Evolutionary conservation across 2,329 filamentous ascomycete species (phyloP), one percentile per base, ranked within the genome.

Genomic region (Fusarium continuum): DNA sequence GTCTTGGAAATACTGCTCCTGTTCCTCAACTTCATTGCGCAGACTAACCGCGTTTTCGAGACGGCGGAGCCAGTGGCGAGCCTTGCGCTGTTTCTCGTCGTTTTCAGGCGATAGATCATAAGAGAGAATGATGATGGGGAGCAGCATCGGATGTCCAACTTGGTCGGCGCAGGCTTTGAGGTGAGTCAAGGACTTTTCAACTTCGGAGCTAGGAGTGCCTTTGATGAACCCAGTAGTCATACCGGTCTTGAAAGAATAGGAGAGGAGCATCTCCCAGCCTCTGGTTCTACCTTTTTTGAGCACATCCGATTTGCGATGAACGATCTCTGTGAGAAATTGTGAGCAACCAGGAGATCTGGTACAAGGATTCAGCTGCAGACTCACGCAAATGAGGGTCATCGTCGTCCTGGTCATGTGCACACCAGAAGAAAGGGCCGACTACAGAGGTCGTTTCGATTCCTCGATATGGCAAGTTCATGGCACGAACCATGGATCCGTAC

Each of bases 251-350:
- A 88, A 82, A 40, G 79, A 81, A 73, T 88, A 79, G 4, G 84
- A 86, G 31, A 88, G 80, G 78, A 86, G 86, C 51, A 88, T 78
- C 74, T 88, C 86, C 85, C 85, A 88, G 38, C 86, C 86, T 51
- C 86, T 82, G 14, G 86, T 88, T 69, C 79, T 80, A 60, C 85
- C 85, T 75, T 85, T 87, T 71, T 88, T 88, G 45, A 84, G 83
- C 28, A 88, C 86, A 68, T 88, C 86, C n/a, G 84, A 87, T 73
- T 88, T 88, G 65, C 86, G 83, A 70, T 85, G 86, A 56, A 88
- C 80, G 65, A 88, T 84, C 68, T 88, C 82, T 85, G 54, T 8
- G 13, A 14, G 13, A 22, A 6, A n/a, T 16, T 8, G 43, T 58
- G 2, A 53, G 26, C 16, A 17, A 29, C 13, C 17, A 19, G 4